Evolutionary conservation across 164 flowering plant genomes (phyloP).

Genomic region (Stephania cephalantha): DNA sequence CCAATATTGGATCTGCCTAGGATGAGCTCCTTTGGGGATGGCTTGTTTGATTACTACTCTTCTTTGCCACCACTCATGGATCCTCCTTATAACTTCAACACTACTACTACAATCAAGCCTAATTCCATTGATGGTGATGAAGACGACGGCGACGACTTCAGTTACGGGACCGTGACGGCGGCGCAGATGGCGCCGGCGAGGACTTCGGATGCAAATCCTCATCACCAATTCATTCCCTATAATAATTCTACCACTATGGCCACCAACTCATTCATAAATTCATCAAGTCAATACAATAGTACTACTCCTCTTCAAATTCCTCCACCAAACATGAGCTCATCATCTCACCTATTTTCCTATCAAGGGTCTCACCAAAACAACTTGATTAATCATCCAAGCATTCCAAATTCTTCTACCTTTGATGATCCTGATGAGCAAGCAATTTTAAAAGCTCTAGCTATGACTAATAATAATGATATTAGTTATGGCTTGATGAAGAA

Average conservation of each 20-base stretch:
- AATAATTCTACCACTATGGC: slow-evolving; percentile 12
- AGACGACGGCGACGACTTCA: slow-evolving; percentile 8
- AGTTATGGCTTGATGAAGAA: slow-evolving; percentile 11
- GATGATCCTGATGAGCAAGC: slow-evolving; percentile 17
- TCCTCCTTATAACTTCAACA: slow-evolving; percentile 14
- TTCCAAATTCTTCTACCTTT: slow-evolving; percentile 11
- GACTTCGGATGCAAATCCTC: slow-evolving; percentile 15
- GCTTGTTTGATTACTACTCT: slow-evolving; percentile 26
- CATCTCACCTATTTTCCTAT: slow-evolving; percentile 11
- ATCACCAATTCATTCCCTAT: not conserved
- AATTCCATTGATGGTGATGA: slow-evolving; percentile 8
- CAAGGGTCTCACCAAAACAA: slow-evolving; percentile 9
- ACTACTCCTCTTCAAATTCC: slow-evolving; percentile 14
- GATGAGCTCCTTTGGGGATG: slow-evolving; percentile 39
- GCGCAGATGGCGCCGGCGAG: not conserved
- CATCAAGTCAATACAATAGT: not conserved
- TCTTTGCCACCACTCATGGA: slow-evolving; percentile 54
- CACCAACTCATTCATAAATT: slow-evolving; percentile 12
- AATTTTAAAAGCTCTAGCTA: slow-evolving; percentile 20
- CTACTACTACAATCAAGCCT: slow-evolving; percentile 8
- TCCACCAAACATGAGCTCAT: not conserved
- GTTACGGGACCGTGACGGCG: slow-evolving; percentile 6
- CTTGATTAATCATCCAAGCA: no score
- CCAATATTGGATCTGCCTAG: slow-evolving; percentile 21
- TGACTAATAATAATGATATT: not conserved